phyloP scores from a whole-genome alignment of 208 protist genomes.

The Trypanosoma mega region DNA sequence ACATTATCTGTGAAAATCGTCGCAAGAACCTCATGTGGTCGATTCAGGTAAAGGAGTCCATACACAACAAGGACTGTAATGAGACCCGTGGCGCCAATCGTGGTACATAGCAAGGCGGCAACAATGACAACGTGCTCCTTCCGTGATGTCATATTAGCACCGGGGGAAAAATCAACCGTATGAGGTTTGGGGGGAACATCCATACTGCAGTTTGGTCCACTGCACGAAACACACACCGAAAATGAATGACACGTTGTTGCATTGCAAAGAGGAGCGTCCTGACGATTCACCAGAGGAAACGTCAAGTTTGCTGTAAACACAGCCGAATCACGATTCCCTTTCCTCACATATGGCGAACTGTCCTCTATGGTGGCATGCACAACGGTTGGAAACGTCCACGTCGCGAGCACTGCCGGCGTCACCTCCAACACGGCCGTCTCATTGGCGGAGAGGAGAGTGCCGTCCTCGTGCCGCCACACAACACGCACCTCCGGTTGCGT shows the following conservation, averaged over 20 bases:
- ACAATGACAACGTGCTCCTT: slow-evolving; percentile 22
- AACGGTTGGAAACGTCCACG: slow-evolving; percentile 33
- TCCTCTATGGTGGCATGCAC: slow-evolving; percentile 37
- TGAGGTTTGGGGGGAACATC: neutral
- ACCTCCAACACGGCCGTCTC: slow-evolving; percentile 20
- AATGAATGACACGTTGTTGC: slow-evolving; percentile 1
- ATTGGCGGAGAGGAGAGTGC: slow-evolving; percentile 11
- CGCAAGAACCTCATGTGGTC: slow-evolving; percentile 50
- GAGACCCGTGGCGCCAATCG: slow-evolving; percentile 23
- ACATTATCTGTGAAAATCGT: slow-evolving; percentile 27
- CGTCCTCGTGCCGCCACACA: slow-evolving; percentile 25
- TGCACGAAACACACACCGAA: slow-evolving; percentile 12
- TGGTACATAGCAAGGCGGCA: slow-evolving; percentile 22
- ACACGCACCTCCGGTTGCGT: slow-evolving; percentile 36
- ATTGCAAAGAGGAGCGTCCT: neutral
- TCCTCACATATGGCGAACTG: slow-evolving; percentile 33
- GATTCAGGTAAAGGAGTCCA: slow-evolving; percentile 22
- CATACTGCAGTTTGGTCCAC: neutral
- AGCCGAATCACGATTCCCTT: neutral
- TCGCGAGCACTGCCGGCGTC: slow-evolving; percentile 1
- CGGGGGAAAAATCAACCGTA: neutral
- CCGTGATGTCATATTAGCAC: neutral
- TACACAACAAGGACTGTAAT: slow-evolving; percentile 26
- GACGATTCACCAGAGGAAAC: slow-evolving; percentile 9
- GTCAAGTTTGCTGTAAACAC: slow-evolving; percentile 2